A percentile compares a stretch with the other conserved stretches of the same genome.
These are phyloP conservation scores for Suillus occidentalis DNA, from an alignment of 768 basidiomycete genomes.

Conservation along the genomic window DNA sequence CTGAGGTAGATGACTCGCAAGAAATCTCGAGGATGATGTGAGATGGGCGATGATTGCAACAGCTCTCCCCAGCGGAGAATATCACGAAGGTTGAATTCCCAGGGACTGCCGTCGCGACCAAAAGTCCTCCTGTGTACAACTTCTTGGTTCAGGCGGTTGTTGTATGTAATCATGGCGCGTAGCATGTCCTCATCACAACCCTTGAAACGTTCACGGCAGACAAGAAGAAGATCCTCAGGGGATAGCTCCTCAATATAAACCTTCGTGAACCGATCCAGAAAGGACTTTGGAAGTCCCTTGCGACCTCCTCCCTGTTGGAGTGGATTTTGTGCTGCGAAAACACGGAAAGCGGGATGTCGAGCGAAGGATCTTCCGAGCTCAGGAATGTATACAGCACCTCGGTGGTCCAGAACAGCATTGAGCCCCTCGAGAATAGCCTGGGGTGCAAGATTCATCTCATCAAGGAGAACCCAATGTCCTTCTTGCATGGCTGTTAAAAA, in stretches of 20 bases:
- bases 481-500: slow-evolving; percentile 91
- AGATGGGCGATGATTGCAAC: slow-evolving; percentile 32
- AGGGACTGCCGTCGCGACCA: slow-evolving; percentile 81
- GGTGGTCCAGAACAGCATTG: slow-evolving; percentile 94
- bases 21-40: slow-evolving; percentile 57
- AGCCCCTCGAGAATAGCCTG: slow-evolving; percentile 96
- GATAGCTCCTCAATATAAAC: slow-evolving; percentile 90
- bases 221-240: slow-evolving; percentile 69
- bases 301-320: slow-evolving; percentile 94
- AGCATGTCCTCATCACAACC: slow-evolving; percentile 52
- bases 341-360: slow-evolving; percentile 90
- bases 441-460: slow-evolving; percentile 99
- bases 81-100: slow-evolving; percentile 98
- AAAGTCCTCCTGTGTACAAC: slow-evolving; percentile 65
- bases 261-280: slow-evolving; percentile 97
- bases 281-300: slow-evolving; percentile 96
- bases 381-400: slow-evolving; percentile 92
- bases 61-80: slow-evolving; percentile 84
- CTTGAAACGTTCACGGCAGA: slow-evolving; percentile 77
- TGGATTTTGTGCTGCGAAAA: slow-evolving; percentile 98
- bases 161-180: slow-evolving; percentile 80
- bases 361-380: slow-evolving; percentile 88
- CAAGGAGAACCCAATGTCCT: slow-evolving; percentile 97
- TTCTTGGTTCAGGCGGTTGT: slow-evolving; percentile 65
- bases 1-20: slow-evolving; percentile 77